Evolutionary conservation across 768 basidiomycete species (phyloP), one percentile per base, ranked within the genome.

Genomic region (Pilatotrama ljubarskyi): DNA sequence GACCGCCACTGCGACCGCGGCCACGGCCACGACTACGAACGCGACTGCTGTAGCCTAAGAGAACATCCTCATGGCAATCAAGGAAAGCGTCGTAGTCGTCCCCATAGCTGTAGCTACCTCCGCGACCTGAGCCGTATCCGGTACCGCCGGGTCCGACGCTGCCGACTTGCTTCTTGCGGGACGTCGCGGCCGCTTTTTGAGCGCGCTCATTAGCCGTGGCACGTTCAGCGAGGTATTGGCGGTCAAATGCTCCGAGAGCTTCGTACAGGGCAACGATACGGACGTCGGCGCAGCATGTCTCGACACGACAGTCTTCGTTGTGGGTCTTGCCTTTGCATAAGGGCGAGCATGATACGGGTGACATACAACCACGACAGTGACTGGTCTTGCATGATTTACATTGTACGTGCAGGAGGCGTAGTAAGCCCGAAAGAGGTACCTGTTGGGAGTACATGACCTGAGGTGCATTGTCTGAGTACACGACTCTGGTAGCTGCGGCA

Each of bases 211-310:
- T 73, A n/a, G 78, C 71, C 0, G 66, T 75, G 4, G 72, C 71
- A 13, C 72, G 72, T 67, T 83, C 81, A 18, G 70, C 68, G 2
- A 82, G 68, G 62, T 75, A 78, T 26, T 77, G 72, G n/a, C 74
- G 70, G 68, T 83, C 82, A 58, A 84, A 79, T 10, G 75, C 79
- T 24, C 78, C 78, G 1, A 84, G 70, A 20, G 73, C 73, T 63
- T 83, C 81, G 56, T 80, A 83, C 18, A 83, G 65, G 5, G 81
- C 82, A n/a, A 83, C 74, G 10, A 78, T 79, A 29, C 82, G 78
- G 0, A 72, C 73, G 46, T 77, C 75, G 11, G 81, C 72, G 64
- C 82, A 84, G 67, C 82, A 84, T 3, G 67, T 66, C 29, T 71
- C 47, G 38, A 78, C 72, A 2, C 65, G 50, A 64, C 82, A 84